A percentile compares a stretch with the other conserved stretches of the same genome.
Evolutionary conservation across 2,329 filamentous ascomycete genomes (phyloP).

Genomic region (Xylaria hypoxylon): DNA sequence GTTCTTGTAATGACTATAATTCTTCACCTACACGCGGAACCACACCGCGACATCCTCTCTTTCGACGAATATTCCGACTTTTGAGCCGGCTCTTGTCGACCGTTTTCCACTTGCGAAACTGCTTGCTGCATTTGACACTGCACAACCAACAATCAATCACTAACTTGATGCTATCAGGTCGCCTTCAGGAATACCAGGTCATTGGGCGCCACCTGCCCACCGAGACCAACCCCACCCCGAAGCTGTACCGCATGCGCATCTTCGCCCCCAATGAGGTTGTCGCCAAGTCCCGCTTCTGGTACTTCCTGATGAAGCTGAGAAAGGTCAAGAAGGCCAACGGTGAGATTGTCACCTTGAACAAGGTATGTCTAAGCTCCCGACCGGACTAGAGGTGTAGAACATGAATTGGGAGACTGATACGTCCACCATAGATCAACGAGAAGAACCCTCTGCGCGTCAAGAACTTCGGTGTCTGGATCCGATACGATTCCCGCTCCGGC

Average conservation of each 20-base stretch:
- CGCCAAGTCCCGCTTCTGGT: constrained; percentile 99
- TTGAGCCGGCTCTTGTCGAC: neutral
- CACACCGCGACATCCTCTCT: neutral
- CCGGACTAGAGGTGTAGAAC: neutral
- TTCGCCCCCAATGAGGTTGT: constrained; percentile 98
- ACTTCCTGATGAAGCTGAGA: constrained; percentile 98
- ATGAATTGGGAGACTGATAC: constrained; percentile 30
- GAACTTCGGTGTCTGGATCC: constrained; percentile 99
- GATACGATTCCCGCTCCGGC: constrained; percentile 99
- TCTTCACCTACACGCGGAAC: neutral
- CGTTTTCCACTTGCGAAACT: neutral
- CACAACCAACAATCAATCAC: constrained; percentile 40
- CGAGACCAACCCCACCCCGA: constrained; percentile 95
- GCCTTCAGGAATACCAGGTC: constrained; percentile 99
- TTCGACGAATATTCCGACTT: neutral
- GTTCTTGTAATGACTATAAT: neutral
- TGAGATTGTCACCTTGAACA: constrained; percentile 97
- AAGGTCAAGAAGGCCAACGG: constrained; percentile 99
- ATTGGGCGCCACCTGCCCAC: constrained; percentile 99
- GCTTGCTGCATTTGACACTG: constrained; percentile 3
- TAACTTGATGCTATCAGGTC: constrained; percentile 73
- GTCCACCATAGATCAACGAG: constrained; percentile 83
- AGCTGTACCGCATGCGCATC: constrained; percentile 99
- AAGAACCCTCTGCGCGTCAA: constrained; percentile 99
- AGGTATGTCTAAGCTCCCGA: constrained; percentile 69